Base-by-base conservation (phyloP, 495 filamentous ascomycete genomes). In the Recurvomyces mirabilis region DNA sequence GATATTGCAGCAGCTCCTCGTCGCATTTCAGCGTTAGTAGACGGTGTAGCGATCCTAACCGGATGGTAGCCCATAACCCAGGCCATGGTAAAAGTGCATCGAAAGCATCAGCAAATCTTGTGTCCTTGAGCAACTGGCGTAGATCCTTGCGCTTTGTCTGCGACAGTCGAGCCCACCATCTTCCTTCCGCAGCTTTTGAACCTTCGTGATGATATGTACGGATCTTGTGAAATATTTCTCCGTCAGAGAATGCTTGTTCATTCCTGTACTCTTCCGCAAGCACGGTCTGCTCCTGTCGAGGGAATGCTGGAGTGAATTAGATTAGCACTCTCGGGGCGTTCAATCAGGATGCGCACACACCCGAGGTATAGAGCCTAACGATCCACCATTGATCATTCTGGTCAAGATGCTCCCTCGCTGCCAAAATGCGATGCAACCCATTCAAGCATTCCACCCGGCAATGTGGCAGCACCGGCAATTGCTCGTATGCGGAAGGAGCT, bases 11-110 rank as follows among this genome's bases (percentile, higher is more conserved):
- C 7, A 29, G 26, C 26, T 29, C 26, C 41, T 49, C 29, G 20
- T 45, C 39, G 22, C 46, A 49, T 14, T 44, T 44, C 29, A 49
- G 19, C 2, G 39, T 43, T 14, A 49, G 24, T 19, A 49, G 36
- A 11, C 46, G 41, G 26, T 49, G 41, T 12, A 49, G 18, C 7
- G 41, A 5, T 10, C 46, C 46, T 14, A 49, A 24, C 23, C 22
- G 18, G 3, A 49, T 18, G 4, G 26, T 17, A 2, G 9, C 14
- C 46, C 46, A 49, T 5, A 49, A 20, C 15, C 46, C 46, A 17
- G 40, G 39, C 30, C 19, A 47, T 4, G 5, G 20, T 4, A 47
- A 11, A 33, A 47, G 13, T 4, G 9, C 23, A 29, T 47, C 43
- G 22, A 47, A 47, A 4, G 36, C 35, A 5, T 22, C 4, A 18